Conservation (phyloP, 106 monocot species). For the Vanilla planifolia region DNA sequence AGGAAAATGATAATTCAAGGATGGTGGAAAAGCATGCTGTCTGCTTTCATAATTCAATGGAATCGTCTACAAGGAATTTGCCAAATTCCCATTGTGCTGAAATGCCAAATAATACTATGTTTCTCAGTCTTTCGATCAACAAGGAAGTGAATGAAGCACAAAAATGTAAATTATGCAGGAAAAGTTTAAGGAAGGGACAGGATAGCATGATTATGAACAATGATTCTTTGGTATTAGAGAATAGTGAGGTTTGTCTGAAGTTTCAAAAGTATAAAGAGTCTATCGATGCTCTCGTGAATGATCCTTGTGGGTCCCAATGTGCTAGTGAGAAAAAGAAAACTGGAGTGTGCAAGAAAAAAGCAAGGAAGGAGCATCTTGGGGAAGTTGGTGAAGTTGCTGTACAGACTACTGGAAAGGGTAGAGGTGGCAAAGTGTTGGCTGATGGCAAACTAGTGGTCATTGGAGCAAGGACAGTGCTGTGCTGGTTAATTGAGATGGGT, state of each 20-base stretch:
- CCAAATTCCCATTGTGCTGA: background rate
- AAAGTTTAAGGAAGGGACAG: background rate
- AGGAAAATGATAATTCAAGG: background rate
- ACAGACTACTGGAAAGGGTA: slow-evolving; percentile 14
- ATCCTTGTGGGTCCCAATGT: background rate
- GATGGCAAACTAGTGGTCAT: slow-evolving; percentile 8
- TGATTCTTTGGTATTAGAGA: background rate
- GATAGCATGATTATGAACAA: background rate
- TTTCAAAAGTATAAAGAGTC: background rate
- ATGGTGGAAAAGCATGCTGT: background rate
- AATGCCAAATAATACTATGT: background rate
- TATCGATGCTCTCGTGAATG: background rate
- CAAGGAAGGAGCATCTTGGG: slow-evolving; percentile 19
- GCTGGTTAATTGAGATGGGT: slow-evolving; percentile 58
- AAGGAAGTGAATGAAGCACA: background rate
- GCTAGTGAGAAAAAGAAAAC: slow-evolving; percentile 8
- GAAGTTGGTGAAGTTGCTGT: slow-evolving; percentile 10
- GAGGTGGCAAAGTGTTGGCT: slow-evolving; percentile 8
- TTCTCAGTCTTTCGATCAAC: background rate
- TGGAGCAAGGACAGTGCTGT: slow-evolving; percentile 54
- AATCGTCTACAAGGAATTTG: background rate
- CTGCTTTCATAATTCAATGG: no score
- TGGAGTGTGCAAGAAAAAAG: slow-evolving; percentile 18
- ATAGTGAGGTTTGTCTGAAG: background rate
- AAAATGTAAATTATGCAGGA: background rate